These are phyloP conservation scores for Starmerella bacillaris DNA, from an alignment of 805 yeast species.

Conservation along the genomic window DNA sequence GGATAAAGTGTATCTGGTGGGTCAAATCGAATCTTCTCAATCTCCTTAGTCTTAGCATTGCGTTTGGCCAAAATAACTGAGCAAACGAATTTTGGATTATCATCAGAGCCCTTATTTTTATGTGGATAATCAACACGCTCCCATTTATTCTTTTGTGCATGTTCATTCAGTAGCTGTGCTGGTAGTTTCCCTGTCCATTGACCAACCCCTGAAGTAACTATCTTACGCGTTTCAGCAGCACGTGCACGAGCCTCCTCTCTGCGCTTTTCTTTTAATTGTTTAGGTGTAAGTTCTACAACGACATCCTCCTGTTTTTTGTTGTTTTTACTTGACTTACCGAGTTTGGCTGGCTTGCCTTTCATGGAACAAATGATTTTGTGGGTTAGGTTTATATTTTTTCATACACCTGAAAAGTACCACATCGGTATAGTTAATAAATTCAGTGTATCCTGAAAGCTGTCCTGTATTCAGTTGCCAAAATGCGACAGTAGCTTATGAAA, in stretches of 20 bases:
- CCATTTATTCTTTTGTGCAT: constrained; percentile 81
- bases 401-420: too few species aligned
- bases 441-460: too few species aligned
- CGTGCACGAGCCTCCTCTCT: constrained; percentile 23
- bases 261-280: constrained; percentile 21
- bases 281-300: constrained; percentile 17
- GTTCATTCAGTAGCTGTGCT: constrained; percentile 66
- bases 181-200: constrained; percentile 96
- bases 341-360: constrained; percentile 15
- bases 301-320: constrained; percentile 5
- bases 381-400: too few species aligned
- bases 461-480: too few species aligned
- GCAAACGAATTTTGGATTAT: constrained; percentile 41
- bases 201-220: constrained; percentile 41
- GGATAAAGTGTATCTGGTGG: constrained; percentile 34
- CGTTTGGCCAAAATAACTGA: constrained; percentile 47
- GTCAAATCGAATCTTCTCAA: constrained; percentile 36
- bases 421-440: too few species aligned
- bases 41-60: constrained; percentile 66
- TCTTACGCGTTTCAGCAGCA: constrained; percentile 19
- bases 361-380: too few species aligned
- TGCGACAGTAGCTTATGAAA: too few species aligned
- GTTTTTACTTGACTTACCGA: constrained; percentile 8
- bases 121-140: constrained; percentile 64
- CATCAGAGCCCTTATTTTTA: constrained; percentile 7